A percentile compares a stretch with the other conserved stretches of the same genome.
Conservation (phyloP, 2,329 filamentous ascomycete genomes). For the Fusarium robinianum region DNA sequence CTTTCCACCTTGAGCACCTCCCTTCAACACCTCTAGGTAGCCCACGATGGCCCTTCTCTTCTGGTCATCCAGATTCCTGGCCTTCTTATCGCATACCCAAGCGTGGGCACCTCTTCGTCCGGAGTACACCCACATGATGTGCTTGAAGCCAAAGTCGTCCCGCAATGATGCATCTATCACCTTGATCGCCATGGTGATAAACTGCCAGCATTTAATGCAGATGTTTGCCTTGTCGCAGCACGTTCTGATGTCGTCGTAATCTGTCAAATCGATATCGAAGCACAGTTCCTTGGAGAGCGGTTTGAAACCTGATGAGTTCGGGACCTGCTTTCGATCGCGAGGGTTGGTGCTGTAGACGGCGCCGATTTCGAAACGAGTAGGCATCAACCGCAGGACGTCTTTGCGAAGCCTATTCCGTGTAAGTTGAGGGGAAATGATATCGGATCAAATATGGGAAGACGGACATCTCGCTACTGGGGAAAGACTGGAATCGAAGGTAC, state of each 20-base stretch:
- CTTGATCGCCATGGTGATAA: conserved; percentile 97
- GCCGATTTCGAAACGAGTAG: conserved; percentile 95
- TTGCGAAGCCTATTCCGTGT: conserved; percentile 70
- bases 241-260: conserved; percentile 95
- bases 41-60: conserved; percentile 83
- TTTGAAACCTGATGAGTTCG: conserved; percentile 79
- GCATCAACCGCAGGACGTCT: conserved; percentile 85
- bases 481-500: conserved; percentile 87
- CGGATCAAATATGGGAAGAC: conserved; percentile 6
- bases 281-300: conserved; percentile 92
- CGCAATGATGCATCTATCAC: conserved; percentile 84
- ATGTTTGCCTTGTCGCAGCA: conserved; percentile 95
- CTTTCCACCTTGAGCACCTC: conserved; percentile 83
- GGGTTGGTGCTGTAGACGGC: conserved; percentile 96
- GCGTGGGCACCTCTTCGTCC: conserved; percentile 95
- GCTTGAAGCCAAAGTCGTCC: conserved; percentile 95
- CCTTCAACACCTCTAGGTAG: conserved; percentile 89
- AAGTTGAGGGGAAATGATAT: not conserved
- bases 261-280: conserved; percentile 99
- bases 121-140: conserved; percentile 98
- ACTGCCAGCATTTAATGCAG: conserved; percentile 92
- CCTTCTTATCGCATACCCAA: conserved; percentile 93
- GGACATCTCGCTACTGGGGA: conserved; percentile 58
- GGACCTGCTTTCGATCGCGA: conserved; percentile 85
- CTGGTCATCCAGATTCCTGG: conserved; percentile 81